Evolutionary conservation across 352 stramenopile species (phyloP).

Genomic region (Phytopythium mirpurense): DNA sequence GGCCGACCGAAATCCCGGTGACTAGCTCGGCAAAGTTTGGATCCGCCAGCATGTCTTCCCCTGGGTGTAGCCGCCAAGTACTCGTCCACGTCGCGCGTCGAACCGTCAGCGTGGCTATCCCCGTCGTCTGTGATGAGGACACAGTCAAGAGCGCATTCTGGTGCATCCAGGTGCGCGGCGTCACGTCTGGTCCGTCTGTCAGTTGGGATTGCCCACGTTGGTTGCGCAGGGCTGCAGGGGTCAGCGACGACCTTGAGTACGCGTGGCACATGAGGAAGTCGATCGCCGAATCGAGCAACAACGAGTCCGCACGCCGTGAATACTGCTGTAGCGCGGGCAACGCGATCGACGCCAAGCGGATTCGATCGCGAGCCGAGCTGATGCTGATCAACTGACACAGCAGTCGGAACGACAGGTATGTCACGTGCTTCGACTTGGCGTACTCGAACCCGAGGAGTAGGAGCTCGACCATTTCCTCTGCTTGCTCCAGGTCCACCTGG

Average conservation of each 20-base stretch:
- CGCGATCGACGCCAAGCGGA: constrained; percentile 35
- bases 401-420: constrained; percentile 60
- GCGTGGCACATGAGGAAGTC: constrained; percentile 80
- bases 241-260: constrained; percentile 40
- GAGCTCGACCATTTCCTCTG: constrained; percentile 32
- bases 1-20: not conserved
- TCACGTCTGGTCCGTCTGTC: constrained; percentile 6
- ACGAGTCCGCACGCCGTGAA: constrained; percentile 24
- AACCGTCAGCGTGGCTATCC: constrained; percentile 33
- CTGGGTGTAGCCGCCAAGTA: constrained; percentile 33
- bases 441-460: constrained; percentile 57
- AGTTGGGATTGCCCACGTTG: not conserved
- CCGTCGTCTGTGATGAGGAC: constrained; percentile 15
- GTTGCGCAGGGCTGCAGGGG: constrained; percentile 29
- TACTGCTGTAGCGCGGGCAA: constrained; percentile 53
- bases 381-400: constrained; percentile 59
- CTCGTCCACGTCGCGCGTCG: constrained; percentile 48
- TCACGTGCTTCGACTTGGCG: constrained; percentile 45
- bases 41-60: constrained; percentile 16
- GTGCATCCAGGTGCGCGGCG: constrained; percentile 42
- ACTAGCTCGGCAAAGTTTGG: not conserved
- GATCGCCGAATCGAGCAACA: constrained; percentile 59
- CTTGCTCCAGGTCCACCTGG: constrained; percentile 7
- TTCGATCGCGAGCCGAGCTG: constrained; percentile 31
- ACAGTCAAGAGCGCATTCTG: constrained; percentile 53